Percentiles rank a stretch among this genome's conserved stretches.
phyloP scores from a whole-genome alignment of 768 basidiomycete genomes.

The Xerocomus brunneocitrinus region DNA sequence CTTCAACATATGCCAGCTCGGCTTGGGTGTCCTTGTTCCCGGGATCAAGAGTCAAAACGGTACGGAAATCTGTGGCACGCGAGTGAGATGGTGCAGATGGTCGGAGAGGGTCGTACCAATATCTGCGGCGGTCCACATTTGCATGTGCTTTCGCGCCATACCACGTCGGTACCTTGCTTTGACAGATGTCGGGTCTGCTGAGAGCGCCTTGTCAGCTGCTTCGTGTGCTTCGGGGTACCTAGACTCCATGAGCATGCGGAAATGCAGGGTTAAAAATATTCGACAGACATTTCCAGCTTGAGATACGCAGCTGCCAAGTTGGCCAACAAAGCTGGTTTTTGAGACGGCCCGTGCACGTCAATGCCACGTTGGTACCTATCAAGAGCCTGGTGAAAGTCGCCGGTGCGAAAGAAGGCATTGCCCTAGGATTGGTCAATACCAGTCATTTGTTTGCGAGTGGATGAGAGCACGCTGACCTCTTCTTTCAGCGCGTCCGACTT shows the following conservation, averaged over 20 bases:
- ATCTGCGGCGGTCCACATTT: constrained; percentile 15
- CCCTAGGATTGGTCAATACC: constrained; percentile 30
- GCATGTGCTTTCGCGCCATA: constrained; percentile 30
- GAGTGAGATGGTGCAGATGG: background rate
- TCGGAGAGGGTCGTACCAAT: constrained; percentile 15
- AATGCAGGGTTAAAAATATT: background rate
- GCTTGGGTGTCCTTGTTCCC: constrained; percentile 14
- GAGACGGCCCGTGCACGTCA: constrained; percentile 29
- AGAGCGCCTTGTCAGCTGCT: constrained; percentile 26
- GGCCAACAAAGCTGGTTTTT: constrained; percentile 34
- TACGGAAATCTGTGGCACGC: constrained; percentile 24
- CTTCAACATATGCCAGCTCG: constrained; percentile 14
- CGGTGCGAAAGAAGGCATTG: constrained; percentile 38
- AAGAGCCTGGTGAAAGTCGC: constrained; percentile 35
- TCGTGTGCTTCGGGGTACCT: constrained; percentile 29
- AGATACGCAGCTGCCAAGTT: constrained; percentile 43
- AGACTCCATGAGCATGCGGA: background rate
- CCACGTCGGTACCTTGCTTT: constrained; percentile 36
- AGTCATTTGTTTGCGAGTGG: too few relatives aligned
- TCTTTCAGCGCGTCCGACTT: constrained; percentile 29
- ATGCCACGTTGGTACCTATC: constrained; percentile 40
- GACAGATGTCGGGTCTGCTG: constrained; percentile 26
- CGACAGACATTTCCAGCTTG: constrained; percentile 35
- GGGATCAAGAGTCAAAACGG: constrained; percentile 26
- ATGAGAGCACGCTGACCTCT: constrained; percentile 15